These are phyloP conservation scores for Quercus alba DNA, from an alignment of 306 rosid species.

Conservation along the genomic window DNA sequence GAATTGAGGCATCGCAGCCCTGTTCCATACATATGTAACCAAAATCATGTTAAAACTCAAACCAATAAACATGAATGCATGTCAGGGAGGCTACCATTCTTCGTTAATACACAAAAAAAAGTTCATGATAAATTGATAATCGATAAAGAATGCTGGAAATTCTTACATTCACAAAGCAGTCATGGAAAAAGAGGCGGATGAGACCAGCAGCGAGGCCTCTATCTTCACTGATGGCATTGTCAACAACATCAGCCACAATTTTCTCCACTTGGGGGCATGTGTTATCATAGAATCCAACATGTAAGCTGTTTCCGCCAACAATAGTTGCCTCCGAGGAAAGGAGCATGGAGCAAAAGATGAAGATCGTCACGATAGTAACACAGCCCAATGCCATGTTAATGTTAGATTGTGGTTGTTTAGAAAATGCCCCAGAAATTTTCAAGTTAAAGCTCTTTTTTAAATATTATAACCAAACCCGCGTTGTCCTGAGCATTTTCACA, in stretches of 20 bases:
- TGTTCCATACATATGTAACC: conserved; percentile 7
- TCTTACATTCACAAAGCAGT: conserved; percentile 69
- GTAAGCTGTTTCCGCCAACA: neutral
- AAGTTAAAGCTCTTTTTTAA: neutral
- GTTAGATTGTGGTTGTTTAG: neutral
- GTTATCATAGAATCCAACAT: conserved; percentile 26
- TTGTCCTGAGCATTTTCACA: neutral
- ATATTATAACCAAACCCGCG: neutral
- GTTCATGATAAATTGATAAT: neutral
- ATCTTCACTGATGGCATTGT: neutral
- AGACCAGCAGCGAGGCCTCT: conserved; percentile 29
- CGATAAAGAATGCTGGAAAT: neutral
- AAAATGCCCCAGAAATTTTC: neutral
- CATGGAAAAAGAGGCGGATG: conserved; percentile 68
- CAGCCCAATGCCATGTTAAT: conserved; percentile 1
- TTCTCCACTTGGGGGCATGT: conserved; percentile 51
- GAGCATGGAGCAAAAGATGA: conserved; percentile 1
- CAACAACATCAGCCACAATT: conserved; percentile 23
- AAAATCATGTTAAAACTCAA: neutral
- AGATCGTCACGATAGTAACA: neutral
- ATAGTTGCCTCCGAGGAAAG: neutral
- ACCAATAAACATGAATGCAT: neutral
- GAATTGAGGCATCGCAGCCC: conserved; percentile 84
- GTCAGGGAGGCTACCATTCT: neutral
- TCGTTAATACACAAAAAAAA: neutral